Conservation (phyloP, 1,139 yeast genomes). For the Candida frijolesensis region DNA sequence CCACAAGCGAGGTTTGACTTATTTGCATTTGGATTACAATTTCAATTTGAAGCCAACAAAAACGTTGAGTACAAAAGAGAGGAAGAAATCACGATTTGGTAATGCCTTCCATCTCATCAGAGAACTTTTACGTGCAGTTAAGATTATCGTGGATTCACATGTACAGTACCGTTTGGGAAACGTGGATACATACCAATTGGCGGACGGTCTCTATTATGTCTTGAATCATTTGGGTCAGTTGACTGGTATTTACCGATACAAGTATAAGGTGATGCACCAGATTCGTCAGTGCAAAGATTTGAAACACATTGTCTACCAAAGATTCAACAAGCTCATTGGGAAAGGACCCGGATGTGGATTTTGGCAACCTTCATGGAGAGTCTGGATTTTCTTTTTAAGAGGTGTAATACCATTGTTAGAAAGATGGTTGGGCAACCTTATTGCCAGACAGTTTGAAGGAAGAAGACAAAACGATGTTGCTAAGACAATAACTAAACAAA, state of each 20-base stretch:
- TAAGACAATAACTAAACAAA: slow-evolving; percentile 91
- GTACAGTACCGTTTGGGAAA: slow-evolving; percentile 89
- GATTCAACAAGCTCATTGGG: slow-evolving; percentile 80
- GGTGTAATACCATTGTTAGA: slow-evolving; percentile 94
- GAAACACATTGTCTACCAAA: slow-evolving; percentile 84
- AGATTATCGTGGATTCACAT: slow-evolving; percentile 89
- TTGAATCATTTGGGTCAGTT: slow-evolving; percentile 92
- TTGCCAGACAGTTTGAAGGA: slow-evolving; percentile 95
- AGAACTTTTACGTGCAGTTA: slow-evolving; percentile 79
- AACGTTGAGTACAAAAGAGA: slow-evolving; percentile 92
- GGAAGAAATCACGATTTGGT: slow-evolving; percentile 95
- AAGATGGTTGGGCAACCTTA: slow-evolving; percentile 90
- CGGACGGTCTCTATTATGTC: slow-evolving; percentile 90
- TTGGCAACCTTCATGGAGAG: slow-evolving; percentile 99
- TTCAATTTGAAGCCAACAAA: slow-evolving; percentile 96
- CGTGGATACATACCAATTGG: slow-evolving; percentile 89
- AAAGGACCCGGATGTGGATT: slow-evolving; percentile 99
- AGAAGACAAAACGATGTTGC: slow-evolving; percentile 90
- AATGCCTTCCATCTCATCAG: slow-evolving; percentile 93
- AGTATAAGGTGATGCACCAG: slow-evolving; percentile 97
- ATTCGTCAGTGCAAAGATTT: slow-evolving; percentile 94
- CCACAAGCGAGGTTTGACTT: slow-evolving; percentile 89
- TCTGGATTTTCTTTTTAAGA: slow-evolving; percentile 89
- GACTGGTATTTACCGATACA: slow-evolving; percentile 95
- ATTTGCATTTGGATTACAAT: slow-evolving; percentile 90